Conservation (phyloP, 257 asterid species). For the Datura wrightii region DNA sequence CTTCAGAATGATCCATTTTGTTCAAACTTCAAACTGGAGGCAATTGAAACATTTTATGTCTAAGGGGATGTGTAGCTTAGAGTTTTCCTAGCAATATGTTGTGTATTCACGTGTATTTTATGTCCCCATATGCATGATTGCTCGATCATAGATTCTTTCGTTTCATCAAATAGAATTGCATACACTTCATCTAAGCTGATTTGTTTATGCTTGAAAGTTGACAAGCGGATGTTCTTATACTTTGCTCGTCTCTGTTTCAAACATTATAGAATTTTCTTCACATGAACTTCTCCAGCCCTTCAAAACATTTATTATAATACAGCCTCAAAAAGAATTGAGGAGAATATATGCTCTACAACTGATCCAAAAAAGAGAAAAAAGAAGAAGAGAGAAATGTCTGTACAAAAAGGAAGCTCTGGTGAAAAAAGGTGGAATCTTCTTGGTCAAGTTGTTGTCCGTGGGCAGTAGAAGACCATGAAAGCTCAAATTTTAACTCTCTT, state of each 20-base stretch:
- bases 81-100: slow-evolving; percentile 6
- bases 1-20: slow-evolving; percentile 19
- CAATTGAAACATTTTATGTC: background rate
- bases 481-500: background rate
- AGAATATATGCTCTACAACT: slow-evolving; percentile 1
- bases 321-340: background rate
- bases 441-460: background rate
- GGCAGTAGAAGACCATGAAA: background rate
- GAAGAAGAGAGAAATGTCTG: background rate
- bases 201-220: slow-evolving; percentile 9
- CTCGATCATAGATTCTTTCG: slow-evolving; percentile 9
- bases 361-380: background rate
- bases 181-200: slow-evolving; percentile 16
- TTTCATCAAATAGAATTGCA: background rate
- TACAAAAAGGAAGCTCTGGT: background rate
- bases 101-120: background rate
- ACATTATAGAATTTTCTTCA: background rate
- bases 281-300: background rate
- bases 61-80: background rate
- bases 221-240: slow-evolving; percentile 6
- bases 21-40: background rate
- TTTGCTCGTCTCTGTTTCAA: background rate
- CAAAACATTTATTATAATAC: background rate
- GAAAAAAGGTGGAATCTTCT: background rate
- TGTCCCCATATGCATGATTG: background rate